phyloP scores from a whole-genome alignment of 23 red algal species.

The Gracilariopsis chorda region DNA sequence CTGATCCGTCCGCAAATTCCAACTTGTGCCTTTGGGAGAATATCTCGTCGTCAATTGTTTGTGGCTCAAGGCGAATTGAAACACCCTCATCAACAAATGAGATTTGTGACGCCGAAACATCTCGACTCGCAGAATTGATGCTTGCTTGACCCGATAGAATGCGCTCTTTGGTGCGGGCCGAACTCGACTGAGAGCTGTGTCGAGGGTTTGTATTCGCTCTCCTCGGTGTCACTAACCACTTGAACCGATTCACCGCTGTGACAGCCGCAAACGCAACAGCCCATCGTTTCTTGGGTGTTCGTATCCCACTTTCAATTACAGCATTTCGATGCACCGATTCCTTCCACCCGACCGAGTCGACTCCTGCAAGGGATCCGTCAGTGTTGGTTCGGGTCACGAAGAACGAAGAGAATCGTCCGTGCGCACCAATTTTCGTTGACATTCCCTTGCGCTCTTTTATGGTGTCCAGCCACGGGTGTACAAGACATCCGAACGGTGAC shows the following conservation, averaged over 20 bases:
- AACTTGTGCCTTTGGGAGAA: too few relatives aligned
- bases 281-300: slow-evolving; percentile 18
- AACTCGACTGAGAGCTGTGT: background rate
- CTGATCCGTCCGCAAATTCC: too few relatives aligned
- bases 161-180: background rate
- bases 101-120: too few relatives aligned
- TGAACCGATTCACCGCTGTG: slow-evolving; percentile 16
- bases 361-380: background rate
- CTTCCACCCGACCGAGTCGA: background rate
- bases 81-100: too few relatives aligned
- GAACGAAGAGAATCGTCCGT: slow-evolving; percentile 40
- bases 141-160: too few relatives aligned
- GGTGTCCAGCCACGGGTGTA: slow-evolving; percentile 80
- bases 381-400: background rate
- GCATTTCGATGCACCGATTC: background rate
- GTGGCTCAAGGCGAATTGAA: too few relatives aligned
- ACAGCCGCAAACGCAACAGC: slow-evolving; percentile 29
- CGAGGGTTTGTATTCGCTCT: background rate
- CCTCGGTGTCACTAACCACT: background rate
- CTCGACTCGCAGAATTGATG: too few relatives aligned
- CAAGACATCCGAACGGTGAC: slow-evolving; percentile 64
- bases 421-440: slow-evolving; percentile 44
- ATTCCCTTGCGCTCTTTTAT: background rate
- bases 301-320: background rate
- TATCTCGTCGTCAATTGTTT: too few relatives aligned